Evolutionary conservation across 1,284 basidiomycete genomes (phyloP).

Genomic region (Athelia psychrophila): DNA sequence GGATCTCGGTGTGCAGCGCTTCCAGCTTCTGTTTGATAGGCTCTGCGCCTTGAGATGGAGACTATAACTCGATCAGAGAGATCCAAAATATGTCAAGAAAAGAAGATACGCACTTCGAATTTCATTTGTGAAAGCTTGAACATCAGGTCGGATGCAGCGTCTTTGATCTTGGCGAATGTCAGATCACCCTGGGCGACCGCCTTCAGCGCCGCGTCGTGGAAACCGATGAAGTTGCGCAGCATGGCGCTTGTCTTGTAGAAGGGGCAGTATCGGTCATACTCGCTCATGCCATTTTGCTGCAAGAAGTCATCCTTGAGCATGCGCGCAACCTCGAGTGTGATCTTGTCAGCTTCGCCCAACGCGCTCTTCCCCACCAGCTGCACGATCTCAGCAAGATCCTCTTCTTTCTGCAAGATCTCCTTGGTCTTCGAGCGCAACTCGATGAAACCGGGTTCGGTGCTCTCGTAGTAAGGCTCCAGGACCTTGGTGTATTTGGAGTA

Average conservation of each 20-base stretch:
- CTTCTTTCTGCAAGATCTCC: conserved; percentile 98
- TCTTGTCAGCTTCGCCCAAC: conserved; percentile 97
- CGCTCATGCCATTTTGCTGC: conserved; percentile 98
- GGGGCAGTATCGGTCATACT: conserved; percentile 96
- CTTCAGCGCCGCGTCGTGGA: conserved; percentile 86
- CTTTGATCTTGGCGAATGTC: conserved; percentile 93
- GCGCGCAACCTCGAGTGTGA: conserved; percentile 94
- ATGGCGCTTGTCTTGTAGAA: conserved; percentile 98
- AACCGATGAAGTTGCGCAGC: conserved; percentile 95
- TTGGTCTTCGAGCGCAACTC: conserved; percentile 90
- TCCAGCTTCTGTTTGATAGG: conserved; percentile 81
- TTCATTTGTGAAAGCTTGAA: conserved; percentile 99
- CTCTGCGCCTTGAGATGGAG: conserved; percentile 84
- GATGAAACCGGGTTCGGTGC: conserved; percentile 89
- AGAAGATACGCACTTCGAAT: conserved; percentile 71
- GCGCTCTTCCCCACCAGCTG: conserved; percentile 99
- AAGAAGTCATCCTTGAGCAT: conserved; percentile 99
- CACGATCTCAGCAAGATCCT: conserved; percentile 98
- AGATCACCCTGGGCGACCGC: conserved; percentile 84
- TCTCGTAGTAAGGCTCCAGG: conserved; percentile 92
- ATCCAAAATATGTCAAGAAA: conserved; percentile 12
- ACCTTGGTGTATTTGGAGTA: conserved; percentile 99
- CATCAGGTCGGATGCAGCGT: conserved; percentile 84
- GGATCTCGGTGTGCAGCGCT: conserved; percentile 76
- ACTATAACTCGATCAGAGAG: conserved; percentile 41